These are phyloP conservation scores for Chytriomyces sp. DNA, from an alignment of 192 early-diverging fungal genomes.

Conservation along the genomic window DNA sequence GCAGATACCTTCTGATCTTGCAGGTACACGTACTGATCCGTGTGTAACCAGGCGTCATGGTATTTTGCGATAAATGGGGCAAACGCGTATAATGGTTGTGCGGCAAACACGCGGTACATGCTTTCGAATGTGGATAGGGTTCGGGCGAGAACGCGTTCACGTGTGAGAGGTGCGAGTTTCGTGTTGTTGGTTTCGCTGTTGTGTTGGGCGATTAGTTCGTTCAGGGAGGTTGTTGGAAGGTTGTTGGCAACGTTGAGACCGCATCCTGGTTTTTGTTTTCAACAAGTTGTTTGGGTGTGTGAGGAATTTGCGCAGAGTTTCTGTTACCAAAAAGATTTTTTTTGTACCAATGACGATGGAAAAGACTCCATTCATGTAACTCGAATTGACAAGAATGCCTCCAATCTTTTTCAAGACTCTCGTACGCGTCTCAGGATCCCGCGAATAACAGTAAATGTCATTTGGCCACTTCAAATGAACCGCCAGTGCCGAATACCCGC, in stretches of 20 bases:
- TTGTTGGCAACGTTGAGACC: slow-evolving; percentile 88
- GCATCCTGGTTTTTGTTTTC: slow-evolving; percentile 56
- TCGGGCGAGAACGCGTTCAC: slow-evolving; percentile 70
- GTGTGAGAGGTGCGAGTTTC: slow-evolving; percentile 59
- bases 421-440: background rate
- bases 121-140: slow-evolving; percentile 76
- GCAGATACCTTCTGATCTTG: slow-evolving; percentile 57
- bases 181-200: slow-evolving; percentile 45
- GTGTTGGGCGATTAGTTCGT: slow-evolving; percentile 73
- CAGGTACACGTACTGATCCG: slow-evolving; percentile 39
- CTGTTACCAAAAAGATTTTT: slow-evolving; percentile 3
- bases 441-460: slow-evolving; percentile 75
- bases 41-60: slow-evolving; percentile 88
- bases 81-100: slow-evolving; percentile 57
- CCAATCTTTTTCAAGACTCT: slow-evolving; percentile 73
- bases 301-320: background rate
- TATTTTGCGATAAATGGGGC: slow-evolving; percentile 77
- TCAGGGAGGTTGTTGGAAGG: slow-evolving; percentile 84
- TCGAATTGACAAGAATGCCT: slow-evolving; percentile 87
- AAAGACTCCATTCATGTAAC: slow-evolving; percentile 73
- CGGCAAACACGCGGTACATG: slow-evolving; percentile 75
- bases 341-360: slow-evolving; percentile 84
- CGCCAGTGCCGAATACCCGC: slow-evolving; percentile 75
- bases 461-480: slow-evolving; percentile 98
- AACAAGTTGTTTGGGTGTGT: background rate